Percentiles rank a stretch among this genome's conserved stretches.
These are phyloP conservation scores for Leishmania gerbilli DNA, from an alignment of 208 protist species.

Conservation along the genomic window DNA sequence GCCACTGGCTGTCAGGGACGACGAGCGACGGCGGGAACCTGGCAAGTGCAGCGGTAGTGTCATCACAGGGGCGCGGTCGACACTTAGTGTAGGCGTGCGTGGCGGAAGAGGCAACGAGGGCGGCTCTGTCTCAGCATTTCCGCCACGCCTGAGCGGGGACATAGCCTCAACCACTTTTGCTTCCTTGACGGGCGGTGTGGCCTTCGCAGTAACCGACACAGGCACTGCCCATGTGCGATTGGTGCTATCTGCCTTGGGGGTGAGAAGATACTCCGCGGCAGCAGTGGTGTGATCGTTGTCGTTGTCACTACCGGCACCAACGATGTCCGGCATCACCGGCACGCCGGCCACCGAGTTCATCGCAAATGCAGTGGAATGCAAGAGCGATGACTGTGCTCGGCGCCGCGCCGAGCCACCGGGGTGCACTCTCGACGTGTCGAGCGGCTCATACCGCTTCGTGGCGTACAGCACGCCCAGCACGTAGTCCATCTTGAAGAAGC, in stretches of 20 bases:
- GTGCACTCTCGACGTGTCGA: slow-evolving; percentile 17
- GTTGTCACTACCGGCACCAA: background rate
- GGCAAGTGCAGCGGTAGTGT: background rate
- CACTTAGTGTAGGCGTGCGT: background rate
- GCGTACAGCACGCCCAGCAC: slow-evolving; percentile 41
- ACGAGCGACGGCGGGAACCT: slow-evolving; percentile 1
- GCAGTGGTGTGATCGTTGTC: background rate
- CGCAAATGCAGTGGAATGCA: background rate
- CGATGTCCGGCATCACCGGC: background rate
- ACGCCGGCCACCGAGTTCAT: background rate
- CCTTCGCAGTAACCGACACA: background rate
- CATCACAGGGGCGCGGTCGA: background rate
- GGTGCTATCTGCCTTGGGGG: background rate
- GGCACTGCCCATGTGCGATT: background rate
- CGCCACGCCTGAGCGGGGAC: background rate
- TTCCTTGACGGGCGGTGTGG: background rate
- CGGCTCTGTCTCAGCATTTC: background rate
- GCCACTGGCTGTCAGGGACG: background rate
- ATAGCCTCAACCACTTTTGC: background rate
- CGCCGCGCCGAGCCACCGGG: background rate
- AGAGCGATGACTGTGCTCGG: background rate
- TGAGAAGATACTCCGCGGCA: background rate
- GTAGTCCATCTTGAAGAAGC: slow-evolving; percentile 36
- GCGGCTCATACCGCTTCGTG: slow-evolving; percentile 43
- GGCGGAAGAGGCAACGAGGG: background rate